Evolutionary conservation across 768 basidiomycete species (phyloP).

Genomic region (Ephemerocybe angulata): DNA sequence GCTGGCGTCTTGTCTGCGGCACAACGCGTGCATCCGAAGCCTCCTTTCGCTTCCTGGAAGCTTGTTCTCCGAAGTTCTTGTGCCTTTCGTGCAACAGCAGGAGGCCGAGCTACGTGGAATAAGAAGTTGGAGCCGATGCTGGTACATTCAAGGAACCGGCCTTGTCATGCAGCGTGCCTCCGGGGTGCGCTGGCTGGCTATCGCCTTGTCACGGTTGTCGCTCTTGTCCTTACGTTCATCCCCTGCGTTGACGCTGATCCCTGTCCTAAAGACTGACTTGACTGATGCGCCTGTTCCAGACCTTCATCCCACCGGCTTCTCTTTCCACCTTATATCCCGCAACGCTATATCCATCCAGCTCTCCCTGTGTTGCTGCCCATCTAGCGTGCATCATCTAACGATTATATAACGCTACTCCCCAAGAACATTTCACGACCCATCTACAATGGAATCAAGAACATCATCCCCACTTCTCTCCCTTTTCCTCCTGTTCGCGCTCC

Average conservation of each 20-base stretch:
- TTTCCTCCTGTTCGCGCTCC: background rate
- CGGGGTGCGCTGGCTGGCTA: background rate
- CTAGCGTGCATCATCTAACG: slow-evolving; percentile 1
- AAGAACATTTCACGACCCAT: background rate
- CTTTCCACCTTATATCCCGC: background rate
- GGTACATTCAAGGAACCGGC: background rate
- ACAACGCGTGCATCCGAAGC: background rate
- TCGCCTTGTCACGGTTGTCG: background rate
- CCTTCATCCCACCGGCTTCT: background rate
- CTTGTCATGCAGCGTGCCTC: background rate
- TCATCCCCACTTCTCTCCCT: background rate
- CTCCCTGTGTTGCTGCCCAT: background rate
- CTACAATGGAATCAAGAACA: background rate
- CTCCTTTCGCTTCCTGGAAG: background rate
- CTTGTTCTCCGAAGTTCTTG: background rate
- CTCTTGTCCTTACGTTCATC: background rate
- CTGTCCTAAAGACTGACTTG: background rate
- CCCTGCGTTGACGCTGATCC: background rate
- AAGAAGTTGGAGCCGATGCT: background rate
- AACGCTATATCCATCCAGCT: background rate
- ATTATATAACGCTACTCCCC: background rate
- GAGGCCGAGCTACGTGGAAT: background rate
- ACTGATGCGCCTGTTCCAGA: slow-evolving; percentile 3
- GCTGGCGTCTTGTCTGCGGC: background rate
- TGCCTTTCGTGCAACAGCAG: background rate